Conservation (phyloP, 805 yeast species). For the Priceomyces medius region DNA sequence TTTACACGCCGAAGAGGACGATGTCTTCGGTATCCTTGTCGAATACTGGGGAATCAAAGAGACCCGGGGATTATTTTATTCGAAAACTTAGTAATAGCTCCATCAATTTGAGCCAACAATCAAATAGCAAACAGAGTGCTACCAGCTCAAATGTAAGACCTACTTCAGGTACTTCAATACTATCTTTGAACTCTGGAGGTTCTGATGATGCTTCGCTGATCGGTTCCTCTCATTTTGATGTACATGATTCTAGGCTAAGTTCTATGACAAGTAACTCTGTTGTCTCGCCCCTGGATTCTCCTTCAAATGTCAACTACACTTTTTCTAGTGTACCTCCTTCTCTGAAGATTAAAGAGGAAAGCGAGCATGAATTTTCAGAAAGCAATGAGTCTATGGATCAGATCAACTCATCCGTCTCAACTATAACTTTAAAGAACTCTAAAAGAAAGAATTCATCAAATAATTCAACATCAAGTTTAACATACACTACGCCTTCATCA, state of each 20-base stretch:
- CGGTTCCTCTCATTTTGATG: constrained; percentile 31
- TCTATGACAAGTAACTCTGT: constrained; percentile 32
- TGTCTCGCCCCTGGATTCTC: constrained; percentile 19
- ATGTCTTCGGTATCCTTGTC: constrained; percentile 26
- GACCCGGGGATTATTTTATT: constrained; percentile 43
- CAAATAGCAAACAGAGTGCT: constrained; percentile 2
- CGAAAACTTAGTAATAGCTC: constrained; percentile 27
- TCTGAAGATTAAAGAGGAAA: constrained; percentile 7
- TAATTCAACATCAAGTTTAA: constrained; percentile 2
- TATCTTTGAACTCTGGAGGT: constrained; percentile 29
- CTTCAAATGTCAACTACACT: constrained; percentile 11
- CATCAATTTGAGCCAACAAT: constrained; percentile 14
- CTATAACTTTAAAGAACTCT: constrained; percentile 14
- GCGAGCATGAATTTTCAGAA: constrained; percentile 5
- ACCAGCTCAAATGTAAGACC: constrained; percentile 19
- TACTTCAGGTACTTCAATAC: constrained; percentile 31
- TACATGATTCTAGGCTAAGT: constrained; percentile 37
- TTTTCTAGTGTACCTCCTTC: constrained; percentile 5
- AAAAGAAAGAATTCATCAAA: background rate
- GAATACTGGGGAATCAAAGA: constrained; percentile 20
- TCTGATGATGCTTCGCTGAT: constrained; percentile 38
- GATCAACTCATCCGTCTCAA: constrained; percentile 17
- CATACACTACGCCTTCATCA: constrained; percentile 3
- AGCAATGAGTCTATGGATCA: constrained; percentile 8
- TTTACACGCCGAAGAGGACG: constrained; percentile 23